Evolutionary conservation across 345 rosid species (phyloP).

Genomic region (Xanthoceras sorbifolium): DNA sequence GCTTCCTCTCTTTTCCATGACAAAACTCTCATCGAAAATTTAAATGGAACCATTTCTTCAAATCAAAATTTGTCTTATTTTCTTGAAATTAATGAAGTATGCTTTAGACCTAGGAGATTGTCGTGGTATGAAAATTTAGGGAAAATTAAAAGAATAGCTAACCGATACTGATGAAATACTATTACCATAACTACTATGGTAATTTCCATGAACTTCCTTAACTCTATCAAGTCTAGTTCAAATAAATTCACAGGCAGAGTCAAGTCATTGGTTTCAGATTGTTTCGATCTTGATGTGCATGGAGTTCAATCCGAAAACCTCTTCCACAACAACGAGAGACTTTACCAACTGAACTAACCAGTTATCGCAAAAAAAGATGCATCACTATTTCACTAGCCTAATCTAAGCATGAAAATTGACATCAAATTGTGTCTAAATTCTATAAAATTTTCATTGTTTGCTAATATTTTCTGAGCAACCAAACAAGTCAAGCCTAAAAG

Average conservation of each 20-base stretch:
- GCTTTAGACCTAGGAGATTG: not conserved
- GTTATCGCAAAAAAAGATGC: not conserved
- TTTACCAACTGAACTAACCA: slow-evolving; percentile 1
- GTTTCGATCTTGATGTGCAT: not conserved
- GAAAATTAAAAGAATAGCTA: not conserved
- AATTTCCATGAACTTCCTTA: not conserved
- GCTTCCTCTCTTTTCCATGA: too few species aligned
- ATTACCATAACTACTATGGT: not conserved
- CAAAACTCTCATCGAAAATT: too few species aligned
- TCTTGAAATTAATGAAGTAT: not conserved
- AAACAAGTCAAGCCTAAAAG: too few species aligned
- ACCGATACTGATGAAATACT: not conserved
- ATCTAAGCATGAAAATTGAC: too few species aligned
- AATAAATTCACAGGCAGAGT: not conserved
- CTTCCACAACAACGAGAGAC: slow-evolving; percentile 45
- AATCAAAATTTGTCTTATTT: too few species aligned
- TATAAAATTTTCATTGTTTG: too few species aligned
- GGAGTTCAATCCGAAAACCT: not conserved
- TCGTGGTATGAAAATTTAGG: too few species aligned
- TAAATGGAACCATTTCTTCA: too few species aligned
- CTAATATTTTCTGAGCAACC: too few species aligned
- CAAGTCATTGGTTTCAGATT: not conserved
- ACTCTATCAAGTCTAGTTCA: not conserved
- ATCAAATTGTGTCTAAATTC: too few species aligned
- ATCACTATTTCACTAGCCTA: too few species aligned